Evolutionary conservation across 2,329 filamentous ascomycete genomes (phyloP), one percentile per base, ranked within the genome.

Genomic region (Elsinoe batatas): DNA sequence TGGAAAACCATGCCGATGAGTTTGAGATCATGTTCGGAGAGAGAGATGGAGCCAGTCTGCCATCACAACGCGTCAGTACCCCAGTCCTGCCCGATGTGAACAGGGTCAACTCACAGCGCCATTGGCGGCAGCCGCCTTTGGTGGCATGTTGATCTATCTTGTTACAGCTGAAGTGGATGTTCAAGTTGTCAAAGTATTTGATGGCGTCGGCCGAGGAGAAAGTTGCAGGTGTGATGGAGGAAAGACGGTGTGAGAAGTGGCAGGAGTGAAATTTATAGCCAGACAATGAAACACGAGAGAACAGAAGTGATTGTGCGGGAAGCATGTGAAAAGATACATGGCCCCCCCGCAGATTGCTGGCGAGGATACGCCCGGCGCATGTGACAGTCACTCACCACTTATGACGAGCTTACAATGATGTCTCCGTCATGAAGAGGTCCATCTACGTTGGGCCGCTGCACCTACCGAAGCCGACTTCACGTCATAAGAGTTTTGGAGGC

Each of bases 1-100:
- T 61, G 63, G 58, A 61, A 67, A 54, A 62, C 61, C 12, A 58
- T n/a, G 2, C 60, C 54, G 58, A 65, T 60, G 35, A 65, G 36
- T 53, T 63, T 30, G 42, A 49, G 49, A 56, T 66, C 64, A 37
- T 61, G 61, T 12, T 61, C 61, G 43, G 61, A 62, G 56, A 65
- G 62, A 36, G 32, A 18, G 17, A 40, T 20, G 10, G 30, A 3
- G 33, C 36, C 1, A 44, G 40, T 50, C 56, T 57, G 30, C 6
- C 15, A 18, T 42, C 10, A 20, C 18, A 22, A 37, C 17, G 12
- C 30, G 17, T 44, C 17, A 44, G 40, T n/a, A 2, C 30, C 3
- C 7, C 26, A 2, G 17, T 44, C 17, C 17, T 10, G 2, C 11
- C 10, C 40, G 3, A 13, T 12, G 20, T 11, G 8, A 22, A 20